phyloP scores from a whole-genome alignment of 2,329 filamentous ascomycete genomes.

The Phyllosticta citrichinensis region DNA sequence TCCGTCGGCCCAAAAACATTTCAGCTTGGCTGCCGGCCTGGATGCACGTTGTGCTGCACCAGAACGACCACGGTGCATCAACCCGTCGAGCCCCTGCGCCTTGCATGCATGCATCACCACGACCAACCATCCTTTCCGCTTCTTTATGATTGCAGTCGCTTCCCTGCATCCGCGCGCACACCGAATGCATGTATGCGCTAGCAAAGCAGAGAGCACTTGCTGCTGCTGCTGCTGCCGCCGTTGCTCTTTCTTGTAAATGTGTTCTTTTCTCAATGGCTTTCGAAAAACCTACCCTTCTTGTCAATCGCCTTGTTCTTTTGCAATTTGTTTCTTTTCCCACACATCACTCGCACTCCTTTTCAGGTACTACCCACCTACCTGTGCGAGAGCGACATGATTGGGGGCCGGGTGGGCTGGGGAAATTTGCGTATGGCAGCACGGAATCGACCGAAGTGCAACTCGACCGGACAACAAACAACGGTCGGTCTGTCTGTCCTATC shows the following conservation, averaged over 20 bases:
- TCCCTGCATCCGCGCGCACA: not conserved
- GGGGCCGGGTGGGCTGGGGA: not conserved
- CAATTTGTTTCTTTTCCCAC: not conserved
- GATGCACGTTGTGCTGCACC: not conserved
- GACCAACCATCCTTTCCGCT: not conserved
- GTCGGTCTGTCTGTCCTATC: not conserved
- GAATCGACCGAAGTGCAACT: not conserved
- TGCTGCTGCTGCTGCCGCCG: not conserved
- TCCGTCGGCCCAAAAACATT: not conserved
- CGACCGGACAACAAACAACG: not conserved
- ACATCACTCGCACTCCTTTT: not conserved
- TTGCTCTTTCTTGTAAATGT: not conserved
- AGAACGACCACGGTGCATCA: not conserved
- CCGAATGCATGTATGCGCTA: not conserved
- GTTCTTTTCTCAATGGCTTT: not conserved
- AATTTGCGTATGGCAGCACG: not conserved
- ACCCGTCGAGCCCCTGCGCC: not conserved
- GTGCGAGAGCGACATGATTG: not conserved
- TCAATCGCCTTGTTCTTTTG: not conserved
- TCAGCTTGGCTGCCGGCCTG: not conserved
- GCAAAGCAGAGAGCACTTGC: not conserved
- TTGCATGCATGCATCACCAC: not conserved
- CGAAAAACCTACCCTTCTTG: not conserved
- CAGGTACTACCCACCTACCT: not conserved
- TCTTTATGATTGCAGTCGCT: not conserved